These are phyloP conservation scores for Silene noctiflora DNA, from an alignment of 179 eudicot species.

Conservation along the genomic window DNA sequence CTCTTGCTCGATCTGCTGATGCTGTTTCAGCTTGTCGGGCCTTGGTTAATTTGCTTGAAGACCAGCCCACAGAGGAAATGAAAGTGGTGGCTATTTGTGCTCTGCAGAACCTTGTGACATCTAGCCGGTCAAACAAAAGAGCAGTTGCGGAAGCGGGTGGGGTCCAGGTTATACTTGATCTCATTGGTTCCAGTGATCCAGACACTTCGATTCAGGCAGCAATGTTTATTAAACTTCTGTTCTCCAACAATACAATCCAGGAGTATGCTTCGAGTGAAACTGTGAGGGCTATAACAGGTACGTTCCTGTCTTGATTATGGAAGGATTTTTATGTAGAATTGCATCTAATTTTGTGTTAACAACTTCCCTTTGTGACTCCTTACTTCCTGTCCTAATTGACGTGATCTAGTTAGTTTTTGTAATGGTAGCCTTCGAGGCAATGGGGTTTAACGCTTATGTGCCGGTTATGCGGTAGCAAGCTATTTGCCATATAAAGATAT, in stretches of 20 bases:
- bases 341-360: not conserved
- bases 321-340: slow-evolving; percentile 1
- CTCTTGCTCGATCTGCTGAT: slow-evolving; percentile 86
- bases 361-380: not conserved
- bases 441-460: no score
- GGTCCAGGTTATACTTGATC: slow-evolving; percentile 89
- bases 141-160: slow-evolving; percentile 99
- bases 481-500: slow-evolving; percentile 1
- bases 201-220: slow-evolving; percentile 97
- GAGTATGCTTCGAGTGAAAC: slow-evolving; percentile 99
- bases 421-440: not conserved
- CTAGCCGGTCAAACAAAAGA: slow-evolving; percentile 90
- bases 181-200: slow-evolving; percentile 93
- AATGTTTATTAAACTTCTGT: slow-evolving; percentile 87
- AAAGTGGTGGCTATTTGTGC: slow-evolving; percentile 98
- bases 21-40: slow-evolving; percentile 98
- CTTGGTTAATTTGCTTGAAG: slow-evolving; percentile 87
- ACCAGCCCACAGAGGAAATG: slow-evolving; percentile 99
- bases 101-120: slow-evolving; percentile 91
- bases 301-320: slow-evolving; percentile 14
- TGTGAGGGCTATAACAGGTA: slow-evolving; percentile 96
- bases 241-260: slow-evolving; percentile 92
- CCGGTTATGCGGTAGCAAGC: no score
- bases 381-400: not conserved
- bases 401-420: not conserved